Percentiles rank a stretch among this genome's conserved stretches.
phyloP scores from a whole-genome alignment of 305 asterid species.

The Fraxinus ornus region DNA sequence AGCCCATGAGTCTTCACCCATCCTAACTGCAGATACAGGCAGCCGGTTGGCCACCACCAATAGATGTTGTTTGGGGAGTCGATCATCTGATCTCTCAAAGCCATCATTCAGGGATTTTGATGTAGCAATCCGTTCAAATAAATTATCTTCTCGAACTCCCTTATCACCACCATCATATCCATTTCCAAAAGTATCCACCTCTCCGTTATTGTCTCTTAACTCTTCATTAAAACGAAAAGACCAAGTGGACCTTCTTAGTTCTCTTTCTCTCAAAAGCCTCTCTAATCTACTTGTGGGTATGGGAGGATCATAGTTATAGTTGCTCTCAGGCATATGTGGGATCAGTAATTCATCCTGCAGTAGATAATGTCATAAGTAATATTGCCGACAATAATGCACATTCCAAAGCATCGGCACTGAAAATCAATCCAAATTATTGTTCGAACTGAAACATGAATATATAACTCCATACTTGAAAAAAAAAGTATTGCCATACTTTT shows the following conservation, averaged over 20 bases:
- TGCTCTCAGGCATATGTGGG: slow-evolving; percentile 37
- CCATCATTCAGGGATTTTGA: slow-evolving; percentile 30
- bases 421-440: neutral
- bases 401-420: neutral
- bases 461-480: neutral
- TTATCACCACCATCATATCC: slow-evolving; percentile 45
- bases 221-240: slow-evolving; percentile 47
- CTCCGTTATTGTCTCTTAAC: slow-evolving; percentile 44
- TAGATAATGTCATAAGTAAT: slow-evolving; percentile 20
- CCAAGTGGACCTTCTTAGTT: slow-evolving; percentile 58
- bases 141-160: slow-evolving; percentile 45
- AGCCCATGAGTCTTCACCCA: slow-evolving; percentile 67
- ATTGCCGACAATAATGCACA: neutral
- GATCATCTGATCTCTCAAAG: slow-evolving; percentile 45
- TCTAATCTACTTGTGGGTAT: slow-evolving; percentile 61
- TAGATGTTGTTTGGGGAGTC: slow-evolving; percentile 53
- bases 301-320: slow-evolving; percentile 32
- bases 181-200: slow-evolving; percentile 34
- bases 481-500: neutral
- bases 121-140: slow-evolving; percentile 36
- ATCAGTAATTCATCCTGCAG: slow-evolving; percentile 39
- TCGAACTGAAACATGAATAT: slow-evolving; percentile 8
- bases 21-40: slow-evolving; percentile 79
- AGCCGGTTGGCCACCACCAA: slow-evolving; percentile 83
- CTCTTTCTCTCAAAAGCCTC: slow-evolving; percentile 78